phyloP scores from a whole-genome alignment of 2,329 filamentous ascomycete species.

The Pseudofabraea citricarpa region DNA sequence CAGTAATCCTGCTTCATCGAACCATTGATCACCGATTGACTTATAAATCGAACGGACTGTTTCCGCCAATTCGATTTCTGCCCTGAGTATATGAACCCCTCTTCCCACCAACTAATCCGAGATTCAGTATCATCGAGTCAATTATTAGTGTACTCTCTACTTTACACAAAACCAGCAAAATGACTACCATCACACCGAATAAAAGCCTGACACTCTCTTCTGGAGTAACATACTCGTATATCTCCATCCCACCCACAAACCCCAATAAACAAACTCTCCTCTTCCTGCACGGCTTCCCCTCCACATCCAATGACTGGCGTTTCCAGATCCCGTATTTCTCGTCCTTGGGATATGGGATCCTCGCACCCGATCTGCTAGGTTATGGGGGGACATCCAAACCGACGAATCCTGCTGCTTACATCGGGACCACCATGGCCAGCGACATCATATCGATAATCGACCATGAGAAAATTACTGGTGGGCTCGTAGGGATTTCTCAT shows the following conservation, averaged over 20 bases:
- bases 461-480: conserved; percentile 11
- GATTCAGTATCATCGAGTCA: too few species aligned
- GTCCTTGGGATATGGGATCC: conserved; percentile 33
- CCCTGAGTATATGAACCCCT: too few species aligned
- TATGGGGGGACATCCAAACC: conserved; percentile 31
- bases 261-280: conserved; percentile 26
- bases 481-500: conserved; percentile 15
- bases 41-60: too few species aligned
- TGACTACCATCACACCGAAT: conserved; percentile 5
- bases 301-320: conserved; percentile 36
- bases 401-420: conserved; percentile 21
- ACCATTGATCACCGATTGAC: too few species aligned
- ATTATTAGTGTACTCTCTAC: too few species aligned
- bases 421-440: conserved; percentile 24
- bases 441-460: conserved; percentile 31
- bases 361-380: conserved; percentile 36
- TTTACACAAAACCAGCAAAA: too few species aligned
- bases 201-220: conserved; percentile 5
- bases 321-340: conserved; percentile 15
- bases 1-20: too few species aligned
- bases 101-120: too few species aligned
- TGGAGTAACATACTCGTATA: conserved; percentile 23
- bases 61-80: too few species aligned
- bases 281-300: conserved; percentile 44
- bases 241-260: conserved; percentile 12